Conservation (phyloP, 257 asterid species). For the Lycium barbarum region DNA sequence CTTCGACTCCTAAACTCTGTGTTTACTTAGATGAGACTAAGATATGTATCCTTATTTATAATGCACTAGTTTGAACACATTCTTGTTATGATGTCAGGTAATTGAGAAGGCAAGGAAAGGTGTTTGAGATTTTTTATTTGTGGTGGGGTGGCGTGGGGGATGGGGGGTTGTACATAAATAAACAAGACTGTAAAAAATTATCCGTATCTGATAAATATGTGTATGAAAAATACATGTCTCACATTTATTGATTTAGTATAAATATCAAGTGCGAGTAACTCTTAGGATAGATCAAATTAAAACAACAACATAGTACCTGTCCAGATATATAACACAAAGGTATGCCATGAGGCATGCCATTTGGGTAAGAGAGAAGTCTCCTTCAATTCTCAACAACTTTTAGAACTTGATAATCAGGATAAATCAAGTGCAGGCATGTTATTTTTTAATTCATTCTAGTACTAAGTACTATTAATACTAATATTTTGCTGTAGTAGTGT, state of each 20-base stretch:
- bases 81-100: conserved; percentile 19
- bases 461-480: background rate
- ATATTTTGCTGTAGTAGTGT: background rate
- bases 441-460: background rate
- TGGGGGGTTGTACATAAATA: background rate
- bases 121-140: background rate
- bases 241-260: background rate
- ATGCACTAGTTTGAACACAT: conserved; percentile 8
- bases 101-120: conserved; percentile 6
- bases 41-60: background rate
- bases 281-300: background rate
- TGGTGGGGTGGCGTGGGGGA: background rate
- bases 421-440: background rate
- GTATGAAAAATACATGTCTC: background rate
- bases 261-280: background rate
- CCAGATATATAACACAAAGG: background rate
- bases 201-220: background rate
- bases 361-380: background rate
- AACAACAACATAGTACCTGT: background rate
- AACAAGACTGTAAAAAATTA: background rate
- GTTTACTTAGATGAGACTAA: background rate
- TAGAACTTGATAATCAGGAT: background rate
- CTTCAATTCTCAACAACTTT: background rate
- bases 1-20: background rate
- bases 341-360: background rate